Evolutionary conservation across 108 stramenopile genomes (phyloP).

Genomic region (Nitzschia palea): DNA sequence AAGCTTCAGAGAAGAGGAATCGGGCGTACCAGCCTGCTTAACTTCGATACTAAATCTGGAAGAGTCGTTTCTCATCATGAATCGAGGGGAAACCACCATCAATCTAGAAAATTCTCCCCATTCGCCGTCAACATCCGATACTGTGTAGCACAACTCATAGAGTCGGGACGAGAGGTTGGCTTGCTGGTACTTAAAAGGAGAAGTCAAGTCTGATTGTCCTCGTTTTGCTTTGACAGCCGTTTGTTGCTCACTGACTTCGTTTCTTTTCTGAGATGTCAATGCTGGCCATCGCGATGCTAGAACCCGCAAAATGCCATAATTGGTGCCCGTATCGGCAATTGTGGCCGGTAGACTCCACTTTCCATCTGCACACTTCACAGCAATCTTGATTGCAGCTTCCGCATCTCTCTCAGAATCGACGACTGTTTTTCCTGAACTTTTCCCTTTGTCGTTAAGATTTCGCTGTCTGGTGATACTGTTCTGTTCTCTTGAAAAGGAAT

Average conservation of each 20-base stretch:
- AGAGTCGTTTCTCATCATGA: slow-evolving; percentile 65
- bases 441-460: slow-evolving; percentile 17
- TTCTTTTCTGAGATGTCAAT: slow-evolving; percentile 18
- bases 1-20: slow-evolving; percentile 36
- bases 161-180: slow-evolving; percentile 33
- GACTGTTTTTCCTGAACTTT: slow-evolving; percentile 4
- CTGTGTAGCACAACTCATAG: slow-evolving; percentile 63
- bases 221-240: background rate
- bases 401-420: background rate
- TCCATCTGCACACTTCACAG: slow-evolving; percentile 50
- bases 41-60: slow-evolving; percentile 42
- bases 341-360: slow-evolving; percentile 50
- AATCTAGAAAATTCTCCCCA: slow-evolving; percentile 75
- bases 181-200: background rate
- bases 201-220: slow-evolving; percentile 3
- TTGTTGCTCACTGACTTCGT: background rate
- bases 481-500: slow-evolving; percentile 38
- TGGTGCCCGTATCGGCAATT: slow-evolving; percentile 48
- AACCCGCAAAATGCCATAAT: slow-evolving; percentile 54
- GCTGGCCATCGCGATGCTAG: slow-evolving; percentile 62
- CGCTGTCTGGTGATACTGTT: too few relatives aligned
- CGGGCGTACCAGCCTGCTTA: slow-evolving; percentile 62
- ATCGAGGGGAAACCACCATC: slow-evolving; percentile 55
- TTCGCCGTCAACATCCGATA: slow-evolving; percentile 53
- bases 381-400: slow-evolving; percentile 23